Conservation (phyloP, 176 grass and related monocot species). For the Carex littledalei region DNA sequence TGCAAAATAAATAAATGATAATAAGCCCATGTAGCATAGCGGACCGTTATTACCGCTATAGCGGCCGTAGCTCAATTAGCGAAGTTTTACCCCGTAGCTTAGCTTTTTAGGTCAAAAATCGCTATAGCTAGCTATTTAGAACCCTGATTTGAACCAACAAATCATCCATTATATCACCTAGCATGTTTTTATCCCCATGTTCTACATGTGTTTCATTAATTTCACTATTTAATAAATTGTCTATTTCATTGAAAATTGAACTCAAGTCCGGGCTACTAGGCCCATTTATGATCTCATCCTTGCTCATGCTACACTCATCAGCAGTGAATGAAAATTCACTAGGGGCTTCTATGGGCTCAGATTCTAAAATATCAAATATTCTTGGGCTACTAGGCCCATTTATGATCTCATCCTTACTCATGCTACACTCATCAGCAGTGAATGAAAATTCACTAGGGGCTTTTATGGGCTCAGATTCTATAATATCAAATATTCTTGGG, state of each 20-base stretch:
- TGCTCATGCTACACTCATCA: neutral
- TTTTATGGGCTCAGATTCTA: neutral
- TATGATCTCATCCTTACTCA: neutral
- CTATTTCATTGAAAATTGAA: neutral
- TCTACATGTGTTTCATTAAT: neutral
- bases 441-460: neutral
- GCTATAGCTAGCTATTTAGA: no score
- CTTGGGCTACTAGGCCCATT: neutral
- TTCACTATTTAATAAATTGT: neutral
- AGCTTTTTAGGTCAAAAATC: no score
- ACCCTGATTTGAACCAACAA: neutral
- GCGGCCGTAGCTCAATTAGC: no score
- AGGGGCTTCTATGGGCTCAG: neutral
- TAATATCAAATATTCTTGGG: neutral
- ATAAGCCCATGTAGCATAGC: no score
- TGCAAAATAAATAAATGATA: no score
- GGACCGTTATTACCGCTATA: no score
- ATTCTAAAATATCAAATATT: neutral
- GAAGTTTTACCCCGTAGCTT: no score
- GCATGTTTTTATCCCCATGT: neutral
- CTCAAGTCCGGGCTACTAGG: neutral
- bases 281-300: neutral
- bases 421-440: neutral
- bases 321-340: neutral
- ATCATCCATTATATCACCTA: neutral